Conservation (phyloP, 331 rosid species). For the Spiraea crenata region DNA sequence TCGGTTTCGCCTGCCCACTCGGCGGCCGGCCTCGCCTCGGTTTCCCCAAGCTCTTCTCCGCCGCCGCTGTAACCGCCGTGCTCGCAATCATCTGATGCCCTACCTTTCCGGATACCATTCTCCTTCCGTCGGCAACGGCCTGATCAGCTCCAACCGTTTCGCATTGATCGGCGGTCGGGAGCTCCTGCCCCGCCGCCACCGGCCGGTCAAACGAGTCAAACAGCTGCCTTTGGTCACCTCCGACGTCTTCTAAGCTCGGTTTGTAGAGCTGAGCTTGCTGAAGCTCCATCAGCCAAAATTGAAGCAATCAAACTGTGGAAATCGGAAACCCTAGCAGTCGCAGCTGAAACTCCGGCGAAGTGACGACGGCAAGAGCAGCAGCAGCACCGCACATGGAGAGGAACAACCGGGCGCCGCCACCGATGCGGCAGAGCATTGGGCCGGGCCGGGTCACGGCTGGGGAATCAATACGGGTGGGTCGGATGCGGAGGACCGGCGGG, state of each 20-base stretch:
- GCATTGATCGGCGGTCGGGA: conserved; percentile 33
- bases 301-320: not conserved
- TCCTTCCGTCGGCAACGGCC: conserved; percentile 8
- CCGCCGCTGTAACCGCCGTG: conserved; percentile 27
- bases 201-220: conserved; percentile 5
- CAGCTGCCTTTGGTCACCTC: not conserved
- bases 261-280: conserved; percentile 22
- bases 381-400: conserved; percentile 21
- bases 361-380: not conserved
- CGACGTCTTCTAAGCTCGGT: conserved; percentile 16
- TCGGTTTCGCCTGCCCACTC: conserved; percentile 34
- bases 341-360: conserved; percentile 2
- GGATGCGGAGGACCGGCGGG: not conserved
- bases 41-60: conserved; percentile 33
- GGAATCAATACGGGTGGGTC: too few relatives aligned
- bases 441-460: not conserved
- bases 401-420: conserved; percentile 16
- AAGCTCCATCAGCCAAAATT: conserved; percentile 38
- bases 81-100: not conserved
- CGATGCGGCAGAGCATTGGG: conserved; percentile 35
- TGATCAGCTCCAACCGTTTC: conserved; percentile 22
- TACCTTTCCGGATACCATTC: conserved; percentile 22
- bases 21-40: conserved; percentile 86
- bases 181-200: conserved; percentile 16
- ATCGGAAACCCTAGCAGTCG: conserved; percentile 37